phyloP scores from a whole-genome alignment of 2,329 filamentous ascomycete species.

The Aspergillus neoniger region DNA sequence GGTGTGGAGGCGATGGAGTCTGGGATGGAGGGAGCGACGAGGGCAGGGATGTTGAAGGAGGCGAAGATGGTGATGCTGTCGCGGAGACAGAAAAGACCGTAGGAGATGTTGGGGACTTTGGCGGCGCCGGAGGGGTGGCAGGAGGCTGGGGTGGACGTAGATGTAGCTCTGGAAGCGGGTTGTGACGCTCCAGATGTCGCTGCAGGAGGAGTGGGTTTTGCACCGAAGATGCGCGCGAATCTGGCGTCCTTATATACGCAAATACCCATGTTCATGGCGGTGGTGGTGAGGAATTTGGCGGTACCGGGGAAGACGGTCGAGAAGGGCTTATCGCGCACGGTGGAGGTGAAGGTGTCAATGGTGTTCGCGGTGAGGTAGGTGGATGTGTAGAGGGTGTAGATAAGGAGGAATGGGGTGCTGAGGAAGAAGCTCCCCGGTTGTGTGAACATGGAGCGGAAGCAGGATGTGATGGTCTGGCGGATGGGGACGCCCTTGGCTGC shows the following conservation, averaged over 20 bases:
- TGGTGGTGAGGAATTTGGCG: slow-evolving; percentile 78
- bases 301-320: slow-evolving; percentile 68
- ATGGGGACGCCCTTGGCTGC: slow-evolving; percentile 49
- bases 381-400: slow-evolving; percentile 71
- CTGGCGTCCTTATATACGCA: slow-evolving; percentile 88
- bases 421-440: slow-evolving; percentile 47
- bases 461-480: slow-evolving; percentile 41
- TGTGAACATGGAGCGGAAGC: slow-evolving; percentile 42
- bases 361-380: slow-evolving; percentile 89
- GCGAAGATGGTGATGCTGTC: slow-evolving; percentile 91
- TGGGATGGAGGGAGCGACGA: slow-evolving; percentile 71
- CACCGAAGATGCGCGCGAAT: slow-evolving; percentile 81
- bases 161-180: slow-evolving; percentile 7
- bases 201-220: slow-evolving; percentile 50
- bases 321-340: slow-evolving; percentile 59
- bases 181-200: slow-evolving; percentile 21
- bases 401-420: slow-evolving; percentile 52
- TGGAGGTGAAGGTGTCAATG: slow-evolving; percentile 78
- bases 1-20: slow-evolving; percentile 51
- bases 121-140: slow-evolving; percentile 32
- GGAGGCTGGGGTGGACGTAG: slow-evolving; percentile 18
- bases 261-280: slow-evolving; percentile 77
- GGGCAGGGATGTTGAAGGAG: slow-evolving; percentile 82
- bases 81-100: slow-evolving; percentile 75
- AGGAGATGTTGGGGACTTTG: slow-evolving; percentile 68